Evolutionary conservation across 169 alveolate species (phyloP).

Genomic region (Eimeria praecox): DNA sequence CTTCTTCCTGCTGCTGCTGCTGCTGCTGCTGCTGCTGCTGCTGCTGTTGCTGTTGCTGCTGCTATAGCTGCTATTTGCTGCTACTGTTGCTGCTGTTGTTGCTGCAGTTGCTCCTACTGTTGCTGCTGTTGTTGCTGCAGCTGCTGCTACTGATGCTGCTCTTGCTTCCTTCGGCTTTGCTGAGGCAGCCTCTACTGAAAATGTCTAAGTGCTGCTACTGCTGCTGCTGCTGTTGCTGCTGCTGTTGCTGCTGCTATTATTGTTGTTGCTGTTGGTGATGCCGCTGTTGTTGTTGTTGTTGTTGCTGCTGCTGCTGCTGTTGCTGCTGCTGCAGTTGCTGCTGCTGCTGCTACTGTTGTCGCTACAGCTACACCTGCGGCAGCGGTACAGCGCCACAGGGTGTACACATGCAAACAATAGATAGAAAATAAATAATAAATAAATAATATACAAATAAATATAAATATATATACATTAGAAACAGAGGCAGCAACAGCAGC

Average conservation of each 20-base stretch:
- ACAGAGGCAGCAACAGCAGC: neutral
- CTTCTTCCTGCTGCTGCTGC: neutral
- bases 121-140: neutral
- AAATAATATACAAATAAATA: neutral
- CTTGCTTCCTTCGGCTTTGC: neutral
- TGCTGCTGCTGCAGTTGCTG: slow-evolving; percentile 21
- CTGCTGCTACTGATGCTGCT: slow-evolving; percentile 1
- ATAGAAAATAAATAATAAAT: neutral
- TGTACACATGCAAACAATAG: neutral
- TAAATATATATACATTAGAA: neutral
- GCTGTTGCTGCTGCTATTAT: neutral
- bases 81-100: neutral
- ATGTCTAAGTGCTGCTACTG: neutral
- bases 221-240: neutral
- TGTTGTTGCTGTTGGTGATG: neutral
- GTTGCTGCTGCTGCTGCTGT: neutral
- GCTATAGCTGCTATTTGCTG: neutral
- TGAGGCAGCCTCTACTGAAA: neutral
- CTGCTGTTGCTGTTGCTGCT: neutral
- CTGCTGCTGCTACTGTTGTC: neutral
- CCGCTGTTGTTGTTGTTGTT: neutral
- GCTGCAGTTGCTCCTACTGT: neutral
- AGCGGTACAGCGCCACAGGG: neutral
- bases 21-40: neutral
- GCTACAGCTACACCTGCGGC: neutral